A percentile compares a stretch with the other conserved stretches of the same genome.
Conservation (phyloP, 345 rosid genomes). For the Moricandia arvensis region DNA sequence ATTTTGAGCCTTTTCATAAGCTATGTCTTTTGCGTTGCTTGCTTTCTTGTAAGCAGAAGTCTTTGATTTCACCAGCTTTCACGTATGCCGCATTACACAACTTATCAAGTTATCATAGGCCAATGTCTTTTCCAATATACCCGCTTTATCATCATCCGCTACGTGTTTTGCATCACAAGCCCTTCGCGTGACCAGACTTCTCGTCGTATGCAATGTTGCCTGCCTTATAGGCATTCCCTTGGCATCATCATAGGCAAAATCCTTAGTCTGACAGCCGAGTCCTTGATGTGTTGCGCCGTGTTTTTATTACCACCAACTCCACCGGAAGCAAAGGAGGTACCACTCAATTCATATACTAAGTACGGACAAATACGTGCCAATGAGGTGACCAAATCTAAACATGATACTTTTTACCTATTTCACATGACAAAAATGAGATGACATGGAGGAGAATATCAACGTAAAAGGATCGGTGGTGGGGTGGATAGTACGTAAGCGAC, state of each 20-base stretch:
- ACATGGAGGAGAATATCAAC: background rate
- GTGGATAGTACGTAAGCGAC: background rate
- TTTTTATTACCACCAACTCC: slow-evolving; percentile 14
- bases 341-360: too few relatives aligned
- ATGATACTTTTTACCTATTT: background rate
- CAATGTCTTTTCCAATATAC: too few relatives aligned
- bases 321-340: background rate
- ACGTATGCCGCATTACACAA: slow-evolving; percentile 15
- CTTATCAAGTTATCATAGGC: background rate
- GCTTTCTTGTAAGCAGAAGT: slow-evolving; percentile 12
- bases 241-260: background rate
- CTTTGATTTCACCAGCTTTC: slow-evolving; percentile 18
- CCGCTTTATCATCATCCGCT: too few relatives aligned
- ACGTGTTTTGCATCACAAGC: too few relatives aligned
- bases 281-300: slow-evolving; percentile 12
- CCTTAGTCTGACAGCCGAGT: slow-evolving; percentile 4
- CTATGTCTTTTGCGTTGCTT: background rate
- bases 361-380: background rate
- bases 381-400: background rate
- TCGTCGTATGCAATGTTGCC: background rate
- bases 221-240: slow-evolving; percentile 27
- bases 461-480: background rate
- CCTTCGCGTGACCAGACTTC: too few relatives aligned
- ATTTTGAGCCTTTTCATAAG: background rate
- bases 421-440: slow-evolving; percentile 7